phyloP scores from a whole-genome alignment of 2,329 filamentous ascomycete species.

The Tolypocladium pustulatum region DNA sequence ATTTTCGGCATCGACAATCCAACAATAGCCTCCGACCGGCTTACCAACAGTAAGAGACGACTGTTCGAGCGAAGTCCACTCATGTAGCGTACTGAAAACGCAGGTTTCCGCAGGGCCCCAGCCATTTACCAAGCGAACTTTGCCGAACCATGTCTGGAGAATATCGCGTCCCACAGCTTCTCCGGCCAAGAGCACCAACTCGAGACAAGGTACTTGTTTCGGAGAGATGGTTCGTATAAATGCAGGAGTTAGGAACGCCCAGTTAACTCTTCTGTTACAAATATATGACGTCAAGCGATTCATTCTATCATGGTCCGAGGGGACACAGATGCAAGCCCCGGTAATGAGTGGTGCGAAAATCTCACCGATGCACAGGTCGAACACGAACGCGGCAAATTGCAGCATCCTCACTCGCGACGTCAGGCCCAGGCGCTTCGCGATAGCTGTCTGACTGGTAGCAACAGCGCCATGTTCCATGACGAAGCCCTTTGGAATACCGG shows the following conservation, averaged over 20 bases:
- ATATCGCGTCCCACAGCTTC: conserved; percentile 4
- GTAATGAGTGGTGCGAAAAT: conserved; percentile 2
- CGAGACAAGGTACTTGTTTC: neutral
- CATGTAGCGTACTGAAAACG: neutral
- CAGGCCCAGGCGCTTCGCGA: neutral
- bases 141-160: conserved; percentile 3
- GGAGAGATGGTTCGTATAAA: conserved; percentile 2
- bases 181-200: conserved; percentile 3
- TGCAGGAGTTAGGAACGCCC: conserved; percentile 4
- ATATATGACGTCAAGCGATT: conserved; percentile 2
- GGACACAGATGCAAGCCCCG: conserved; percentile 6
- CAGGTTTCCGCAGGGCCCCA: conserved; percentile 5
- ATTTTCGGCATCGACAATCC: conserved; percentile 4
- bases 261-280: neutral
- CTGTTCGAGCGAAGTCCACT: neutral
- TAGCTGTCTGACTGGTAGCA: conserved; percentile 1
- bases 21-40: conserved; percentile 1
- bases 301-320: conserved; percentile 3
- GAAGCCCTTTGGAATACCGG: conserved; percentile 9
- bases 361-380: conserved; percentile 4
- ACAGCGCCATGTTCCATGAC: conserved; percentile 7
- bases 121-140: conserved; percentile 4
- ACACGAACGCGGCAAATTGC: conserved; percentile 6
- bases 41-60: conserved; percentile 1
- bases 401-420: conserved; percentile 1